These are phyloP conservation scores for Pythium phragmitis DNA, from an alignment of 352 stramenopile genomes.

Conservation along the genomic window DNA sequence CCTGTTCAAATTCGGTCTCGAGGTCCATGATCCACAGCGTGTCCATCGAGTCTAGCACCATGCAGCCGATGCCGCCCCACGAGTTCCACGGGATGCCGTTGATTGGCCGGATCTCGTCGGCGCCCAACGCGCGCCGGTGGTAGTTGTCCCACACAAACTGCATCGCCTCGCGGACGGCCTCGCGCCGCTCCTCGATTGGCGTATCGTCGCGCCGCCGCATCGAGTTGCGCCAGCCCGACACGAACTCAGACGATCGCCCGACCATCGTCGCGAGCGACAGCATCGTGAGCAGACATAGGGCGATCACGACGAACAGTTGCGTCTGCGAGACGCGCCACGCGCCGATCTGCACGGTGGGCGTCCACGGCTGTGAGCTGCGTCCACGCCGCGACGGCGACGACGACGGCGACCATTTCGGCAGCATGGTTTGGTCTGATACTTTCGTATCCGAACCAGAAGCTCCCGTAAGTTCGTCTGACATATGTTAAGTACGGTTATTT, in stretches of 20 bases:
- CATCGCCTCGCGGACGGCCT: constrained; percentile 67
- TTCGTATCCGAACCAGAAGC: neutral
- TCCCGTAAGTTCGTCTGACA: neutral
- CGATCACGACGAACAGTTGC: constrained; percentile 19
- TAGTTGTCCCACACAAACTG: constrained; percentile 90
- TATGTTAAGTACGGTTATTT: neutral
- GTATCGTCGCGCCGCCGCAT: neutral
- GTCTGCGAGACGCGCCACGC: constrained; percentile 22
- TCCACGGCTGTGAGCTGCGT: constrained; percentile 3
- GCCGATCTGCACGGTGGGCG: constrained; percentile 7
- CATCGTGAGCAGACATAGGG: constrained; percentile 6
- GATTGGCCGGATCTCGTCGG: constrained; percentile 93
- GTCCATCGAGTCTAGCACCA: constrained; percentile 95
- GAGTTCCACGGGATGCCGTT: constrained; percentile 55
- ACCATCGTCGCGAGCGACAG: constrained; percentile 13
- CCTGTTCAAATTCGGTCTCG: constrained; percentile 90
- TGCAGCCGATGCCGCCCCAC: constrained; percentile 91
- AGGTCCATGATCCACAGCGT: constrained; percentile 97
- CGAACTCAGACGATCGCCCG: neutral
- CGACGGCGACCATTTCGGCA: constrained; percentile 21
- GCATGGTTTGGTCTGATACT: neutral
- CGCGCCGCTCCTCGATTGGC: constrained; percentile 38
- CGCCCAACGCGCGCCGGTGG: constrained; percentile 93
- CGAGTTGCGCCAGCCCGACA: neutral
- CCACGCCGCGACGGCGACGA: constrained; percentile 2